Evolutionary conservation across 345 rosid genomes (phyloP).

Genomic region (Lepidium africanum): DNA sequence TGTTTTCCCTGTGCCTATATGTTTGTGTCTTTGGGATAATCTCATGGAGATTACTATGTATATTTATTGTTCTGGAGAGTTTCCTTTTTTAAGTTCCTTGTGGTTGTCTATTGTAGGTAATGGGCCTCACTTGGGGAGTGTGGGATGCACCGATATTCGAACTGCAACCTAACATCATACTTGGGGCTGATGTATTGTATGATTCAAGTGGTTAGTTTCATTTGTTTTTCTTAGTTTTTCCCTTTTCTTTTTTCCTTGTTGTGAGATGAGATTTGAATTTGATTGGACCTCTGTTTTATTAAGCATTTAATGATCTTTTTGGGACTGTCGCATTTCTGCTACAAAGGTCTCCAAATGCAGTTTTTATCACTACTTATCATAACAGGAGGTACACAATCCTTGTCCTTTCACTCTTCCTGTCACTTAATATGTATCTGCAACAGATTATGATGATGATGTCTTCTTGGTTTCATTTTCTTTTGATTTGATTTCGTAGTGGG

Average conservation of each 20-base stretch:
- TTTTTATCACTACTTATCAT: constrained; percentile 83
- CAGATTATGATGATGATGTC: not conserved
- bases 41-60: not conserved
- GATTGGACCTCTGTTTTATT: not conserved
- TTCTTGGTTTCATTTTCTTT: not conserved
- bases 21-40: not conserved
- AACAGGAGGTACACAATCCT: constrained; percentile 57
- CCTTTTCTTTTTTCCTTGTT: not conserved
- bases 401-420: not conserved
- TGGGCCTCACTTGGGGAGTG: constrained; percentile 79
- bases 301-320: constrained; percentile 86
- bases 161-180: constrained; percentile 52
- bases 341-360: constrained; percentile 58
- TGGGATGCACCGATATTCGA: constrained; percentile 63
- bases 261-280: constrained; percentile 1
- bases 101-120: constrained; percentile 36
- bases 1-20: not conserved
- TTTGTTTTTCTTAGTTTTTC: not conserved
- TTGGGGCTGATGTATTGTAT: constrained; percentile 88
- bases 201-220: constrained; percentile 57
- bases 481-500: constrained; percentile 40
- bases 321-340: constrained; percentile 74
- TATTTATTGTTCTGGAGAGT: not conserved
- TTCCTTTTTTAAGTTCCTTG: not conserved
- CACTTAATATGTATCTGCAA: not conserved